These are phyloP conservation scores for Vickermania spadyakhi DNA, from an alignment of 208 protist species.

Conservation along the genomic window DNA sequence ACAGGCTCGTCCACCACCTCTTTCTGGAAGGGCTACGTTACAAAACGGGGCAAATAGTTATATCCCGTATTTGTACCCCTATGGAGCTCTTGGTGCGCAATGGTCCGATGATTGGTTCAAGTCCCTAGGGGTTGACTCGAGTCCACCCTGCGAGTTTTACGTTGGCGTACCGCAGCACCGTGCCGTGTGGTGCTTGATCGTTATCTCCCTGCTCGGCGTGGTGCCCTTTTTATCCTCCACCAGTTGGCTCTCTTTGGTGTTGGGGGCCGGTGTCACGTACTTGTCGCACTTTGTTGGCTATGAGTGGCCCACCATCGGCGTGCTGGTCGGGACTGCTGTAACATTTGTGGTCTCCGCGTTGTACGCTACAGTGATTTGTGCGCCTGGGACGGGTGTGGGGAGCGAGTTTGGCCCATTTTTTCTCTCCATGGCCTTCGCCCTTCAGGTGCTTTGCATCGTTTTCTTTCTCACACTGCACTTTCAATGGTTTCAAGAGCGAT, in stretches of 20 bases:
- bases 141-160: conserved; percentile 14
- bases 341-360: conserved; percentile 47
- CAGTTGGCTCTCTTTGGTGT: conserved; percentile 48
- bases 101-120: too few species aligned
- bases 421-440: conserved; percentile 43
- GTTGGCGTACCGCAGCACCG: conserved; percentile 14
- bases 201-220: conserved; percentile 51
- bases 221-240: conserved; percentile 69
- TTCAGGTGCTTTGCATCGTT: conserved; percentile 23
- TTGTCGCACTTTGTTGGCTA: conserved; percentile 70
- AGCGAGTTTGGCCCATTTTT: conserved; percentile 45
- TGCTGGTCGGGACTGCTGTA: conserved; percentile 29
- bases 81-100: too few species aligned
- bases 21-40: too few species aligned
- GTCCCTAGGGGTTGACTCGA: too few species aligned
- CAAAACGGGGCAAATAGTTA: too few species aligned
- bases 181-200: conserved; percentile 36
- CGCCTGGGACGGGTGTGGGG: conserved; percentile 12
- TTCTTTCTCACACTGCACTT: conserved; percentile 66
- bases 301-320: conserved; percentile 34
- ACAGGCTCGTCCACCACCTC: too few species aligned
- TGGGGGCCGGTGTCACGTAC: conserved; percentile 57
- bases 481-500: conserved; percentile 67
- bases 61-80: too few species aligned
- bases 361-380: conserved; percentile 56